Percentiles rank a stretch among this genome's conserved stretches.
phyloP scores from a whole-genome alignment of 2,329 filamentous ascomycete genomes.

The Trichoderma sp. region DNA sequence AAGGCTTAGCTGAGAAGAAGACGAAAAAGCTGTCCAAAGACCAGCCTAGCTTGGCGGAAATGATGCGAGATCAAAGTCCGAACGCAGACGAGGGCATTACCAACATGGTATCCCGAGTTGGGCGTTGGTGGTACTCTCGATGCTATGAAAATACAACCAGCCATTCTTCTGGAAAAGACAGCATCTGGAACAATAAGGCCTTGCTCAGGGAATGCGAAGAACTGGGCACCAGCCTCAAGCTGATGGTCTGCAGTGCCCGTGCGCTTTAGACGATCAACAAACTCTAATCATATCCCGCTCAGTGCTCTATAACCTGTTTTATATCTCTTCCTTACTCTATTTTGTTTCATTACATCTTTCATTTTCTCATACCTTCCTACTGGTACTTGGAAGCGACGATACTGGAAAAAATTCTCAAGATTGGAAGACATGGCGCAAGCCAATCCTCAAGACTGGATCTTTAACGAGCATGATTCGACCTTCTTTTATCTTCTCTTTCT shows the following conservation, averaged over 20 bases:
- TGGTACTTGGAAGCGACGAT: not conserved
- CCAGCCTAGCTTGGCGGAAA: slow-evolving; percentile 64
- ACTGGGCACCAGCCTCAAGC: slow-evolving; percentile 81
- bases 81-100: slow-evolving; percentile 82
- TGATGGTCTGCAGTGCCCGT: slow-evolving; percentile 89
- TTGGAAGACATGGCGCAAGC: slow-evolving; percentile 23
- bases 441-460: slow-evolving; percentile 15
- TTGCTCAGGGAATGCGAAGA: slow-evolving; percentile 84
- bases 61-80: slow-evolving; percentile 70
- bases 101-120: slow-evolving; percentile 88
- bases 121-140: slow-evolving; percentile 93
- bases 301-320: not conserved
- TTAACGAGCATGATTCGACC: not conserved
- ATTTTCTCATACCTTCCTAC: not conserved
- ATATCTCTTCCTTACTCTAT: not conserved
- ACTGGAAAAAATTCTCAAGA: slow-evolving; percentile 8
- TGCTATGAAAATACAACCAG: slow-evolving; percentile 78
- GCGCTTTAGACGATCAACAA: slow-evolving; percentile 65
- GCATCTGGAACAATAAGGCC: slow-evolving; percentile 77
- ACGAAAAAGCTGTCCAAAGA: slow-evolving; percentile 45
- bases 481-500: not conserved
- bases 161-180: slow-evolving; percentile 51
- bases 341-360: not conserved
- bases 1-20: slow-evolving; percentile 29
- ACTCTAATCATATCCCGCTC: slow-evolving; percentile 38